Evolutionary conservation across 2,329 filamentous ascomycete genomes (phyloP), one percentile per base, ranked within the genome.

Genomic region (Fusarium sp.): DNA sequence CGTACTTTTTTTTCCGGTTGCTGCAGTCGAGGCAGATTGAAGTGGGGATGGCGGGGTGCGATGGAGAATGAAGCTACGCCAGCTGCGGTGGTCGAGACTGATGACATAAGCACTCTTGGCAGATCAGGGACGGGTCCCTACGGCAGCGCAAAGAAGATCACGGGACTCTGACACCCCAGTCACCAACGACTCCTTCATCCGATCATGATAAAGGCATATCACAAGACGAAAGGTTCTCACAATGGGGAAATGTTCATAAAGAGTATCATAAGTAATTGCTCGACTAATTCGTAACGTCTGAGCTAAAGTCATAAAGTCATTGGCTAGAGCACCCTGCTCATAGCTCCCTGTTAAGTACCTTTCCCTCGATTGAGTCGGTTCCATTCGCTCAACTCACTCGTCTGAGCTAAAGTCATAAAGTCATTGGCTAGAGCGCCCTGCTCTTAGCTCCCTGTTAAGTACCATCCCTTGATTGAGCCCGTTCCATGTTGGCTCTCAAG

Each of bases 91-190:
- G 29, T 27, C 45, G 22, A 27, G 22, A 45, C 35, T 29, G 61
- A 74, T 78, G 72, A 78, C 76, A 69, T 78, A 78, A 78, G 58
- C 76, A 45, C 33, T 24, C 52, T 39, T 56, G 22, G 20, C 8
- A 41, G 31, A 41, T 39, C 3, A 3, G 33, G 35, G 6, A 37
- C 35, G 16, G 14, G 18, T 37, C 8, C 14, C 14, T 37, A 3
- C 35, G 18, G 14, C 35, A 4, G 7, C 35, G 14, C 35, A 37
- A 37, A 37, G 16, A 37, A 18, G 35, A 37, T 37, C 35, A 37
- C 35, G 35, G 35, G 35, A 37, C 35, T 35, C 33, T 37, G 7
- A 3, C 35, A 37, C 35, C 14, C 33, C 35, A 18, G 35, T 16
- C 14, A 37, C 35, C 35, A 37, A 16, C 35, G 18, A 6, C 10